phyloP scores from a whole-genome alignment of 305 asterid genomes.

The Caryopteris hybrid region DNA sequence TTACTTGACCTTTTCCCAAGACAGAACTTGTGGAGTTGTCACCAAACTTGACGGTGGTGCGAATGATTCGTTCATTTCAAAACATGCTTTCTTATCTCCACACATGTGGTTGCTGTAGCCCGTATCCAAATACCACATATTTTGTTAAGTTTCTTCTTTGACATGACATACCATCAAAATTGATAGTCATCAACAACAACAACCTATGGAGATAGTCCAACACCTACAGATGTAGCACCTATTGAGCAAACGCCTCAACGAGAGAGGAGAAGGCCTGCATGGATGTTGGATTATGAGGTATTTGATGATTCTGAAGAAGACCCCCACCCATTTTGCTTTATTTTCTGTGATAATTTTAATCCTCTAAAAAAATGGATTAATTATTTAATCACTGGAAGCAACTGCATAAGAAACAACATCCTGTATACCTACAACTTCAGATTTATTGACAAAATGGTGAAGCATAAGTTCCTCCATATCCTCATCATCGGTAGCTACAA shows the following conservation, averaged over 20 bases:
- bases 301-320: too few species aligned
- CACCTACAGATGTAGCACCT: too few species aligned
- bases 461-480: too few species aligned
- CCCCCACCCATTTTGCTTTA: background rate
- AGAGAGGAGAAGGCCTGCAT: background rate
- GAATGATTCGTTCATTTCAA: background rate
- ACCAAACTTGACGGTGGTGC: conserved; percentile 2
- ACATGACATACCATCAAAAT: background rate
- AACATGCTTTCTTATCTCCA: background rate
- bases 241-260: too few species aligned
- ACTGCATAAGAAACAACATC: too few species aligned
- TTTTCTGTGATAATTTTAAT: too few species aligned
- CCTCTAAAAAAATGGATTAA: too few species aligned
- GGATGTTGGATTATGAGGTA: background rate
- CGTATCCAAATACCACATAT: conserved; percentile 12
- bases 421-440: too few species aligned
- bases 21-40: background rate
- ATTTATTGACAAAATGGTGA: too few species aligned
- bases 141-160: background rate
- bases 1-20: conserved; percentile 3
- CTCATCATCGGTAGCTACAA: too few species aligned
- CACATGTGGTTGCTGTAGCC: conserved; percentile 12
- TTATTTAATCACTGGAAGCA: too few species aligned
- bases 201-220: too few species aligned
- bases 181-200: background rate